Evolutionary conservation across 2,329 filamentous ascomycete species (phyloP), one percentile per base, ranked within the genome.

Genomic region (Cytospora leucostoma): DNA sequence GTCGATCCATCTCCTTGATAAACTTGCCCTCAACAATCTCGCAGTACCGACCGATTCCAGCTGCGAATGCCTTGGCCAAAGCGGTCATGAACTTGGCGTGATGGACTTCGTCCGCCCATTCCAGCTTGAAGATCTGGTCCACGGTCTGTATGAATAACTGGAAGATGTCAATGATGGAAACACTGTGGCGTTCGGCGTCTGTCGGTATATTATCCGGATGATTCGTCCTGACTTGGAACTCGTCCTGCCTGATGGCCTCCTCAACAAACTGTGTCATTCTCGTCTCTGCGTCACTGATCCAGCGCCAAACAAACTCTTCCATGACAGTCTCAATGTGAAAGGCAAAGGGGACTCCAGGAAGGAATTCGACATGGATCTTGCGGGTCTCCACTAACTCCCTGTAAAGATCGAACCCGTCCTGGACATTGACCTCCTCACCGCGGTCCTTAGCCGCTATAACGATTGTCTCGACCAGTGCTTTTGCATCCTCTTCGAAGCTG

Each of bases 61-160:
- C 83, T 2, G 93, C 89, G 65, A 98, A 92, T 0, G 90, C 89
- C 71, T 93, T 96, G 15, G 93, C 88, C 17, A 97, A 80, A 2
- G 92, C 87, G 17, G 95, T 99, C 93, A 98, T 98, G 77, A 99
- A 99, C 66, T 93, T 92, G 47, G 95, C 94, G 73, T 97, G 91
- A 68, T 97, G 93, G 44, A 96, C 82, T 71, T 97, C 92, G 73
- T 98, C 92, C 67, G 93, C 90, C 95, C 95, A 99, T 65, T 93
- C 87, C 12, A 99, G 82, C 69, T 92, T 82, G 60, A 91, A 88
- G 61, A 99, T 87, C 70, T 96, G 92, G 67, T 97, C 90, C 40
- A 96, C 87, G 19, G 90, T 91, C 76, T 97, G 91, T 70, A 93
- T 96, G 81, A 98, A 97, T 1, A 96, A 88, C 70, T 91, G 88